Base-by-base conservation (phyloP, 2,329 filamentous ascomycete genomes). In the Aspergillus calidoustus region DNA sequence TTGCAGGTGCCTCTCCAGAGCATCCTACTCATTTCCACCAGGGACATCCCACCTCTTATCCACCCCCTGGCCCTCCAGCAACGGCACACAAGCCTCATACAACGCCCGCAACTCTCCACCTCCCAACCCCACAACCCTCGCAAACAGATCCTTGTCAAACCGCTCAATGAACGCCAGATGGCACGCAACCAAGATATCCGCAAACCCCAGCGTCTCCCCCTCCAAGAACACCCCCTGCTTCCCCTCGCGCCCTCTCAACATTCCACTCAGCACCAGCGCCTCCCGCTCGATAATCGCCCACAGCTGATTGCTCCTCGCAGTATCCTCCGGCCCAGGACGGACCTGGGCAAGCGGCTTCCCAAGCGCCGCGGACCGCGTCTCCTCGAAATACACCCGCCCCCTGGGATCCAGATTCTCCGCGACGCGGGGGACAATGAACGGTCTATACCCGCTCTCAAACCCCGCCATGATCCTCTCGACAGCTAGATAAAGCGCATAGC, bases 211-310 rank as follows among this genome's bases (percentile, higher is more conserved):
- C 48, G 48, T 72, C 31, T 73, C 71, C 3, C 73, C 73, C 31
- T 75, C 73, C 8, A 75, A 68, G 56, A 75, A 76, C 1, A 70
- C 69, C 0, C 72, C 73, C 11, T 66, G 68, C 55, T 72, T 74
- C 8, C 69, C 68, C 4, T 67, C 61, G 17, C 57, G 53, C 1
- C 72, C 73, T 19, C 66, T 66, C 53, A 75, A 41, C 65, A 75
- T 68, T 8, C 56, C 51, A 15, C 69, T 25, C 46, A 74, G 49
- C 7, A 63, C 5, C 25, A 43, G 51, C n/a, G 61, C 22, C 31
- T 71, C 68, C n/a, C 54, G 68, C 62, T 68, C 65, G 3, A 69
- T 28, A 4, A 49, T n/a, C 19, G 61, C 57, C 66, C 67, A 66
- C 1, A 68, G 17, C 13, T 57, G 54, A 6, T 49, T 9, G 4